Conservation (phyloP, 495 filamentous ascomycete species). For the Lasiosphaeris hirsuta region DNA sequence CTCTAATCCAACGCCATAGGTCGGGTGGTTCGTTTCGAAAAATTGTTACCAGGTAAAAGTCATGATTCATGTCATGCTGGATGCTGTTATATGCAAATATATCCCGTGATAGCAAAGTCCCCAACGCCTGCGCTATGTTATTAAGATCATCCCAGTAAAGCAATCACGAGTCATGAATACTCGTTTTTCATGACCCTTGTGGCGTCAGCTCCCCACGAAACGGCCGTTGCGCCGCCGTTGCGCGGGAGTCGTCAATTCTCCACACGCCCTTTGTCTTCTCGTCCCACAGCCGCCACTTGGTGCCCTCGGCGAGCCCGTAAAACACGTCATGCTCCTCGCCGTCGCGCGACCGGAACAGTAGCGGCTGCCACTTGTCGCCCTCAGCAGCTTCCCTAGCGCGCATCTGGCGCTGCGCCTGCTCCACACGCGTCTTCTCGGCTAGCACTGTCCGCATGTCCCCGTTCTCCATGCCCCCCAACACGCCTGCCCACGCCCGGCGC, state of each 20-base stretch:
- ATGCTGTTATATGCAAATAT: no score
- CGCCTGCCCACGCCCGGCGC: constrained; percentile 39
- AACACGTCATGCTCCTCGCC: constrained; percentile 27
- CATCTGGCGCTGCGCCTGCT: constrained; percentile 51
- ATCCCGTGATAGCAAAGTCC: no score
- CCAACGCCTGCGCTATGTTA: constrained; percentile 19
- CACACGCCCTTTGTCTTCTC: constrained; percentile 37
- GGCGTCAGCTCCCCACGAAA: constrained; percentile 30
- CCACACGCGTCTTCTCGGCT: constrained; percentile 36
- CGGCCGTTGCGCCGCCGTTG: constrained; percentile 22
- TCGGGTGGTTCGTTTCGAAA: no score
- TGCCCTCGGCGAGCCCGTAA: constrained; percentile 22
- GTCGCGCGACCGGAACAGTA: constrained; percentile 36
- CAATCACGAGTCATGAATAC: constrained; percentile 2
- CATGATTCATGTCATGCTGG: no score
- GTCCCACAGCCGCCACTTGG: constrained; percentile 16
- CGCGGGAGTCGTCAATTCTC: constrained; percentile 20
- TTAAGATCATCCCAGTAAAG: not conserved
- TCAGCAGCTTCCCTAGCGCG: constrained; percentile 58
- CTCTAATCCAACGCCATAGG: no score
- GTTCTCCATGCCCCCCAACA: constrained; percentile 26
- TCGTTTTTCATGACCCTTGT: constrained; percentile 16
- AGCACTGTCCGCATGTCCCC: constrained; percentile 37
- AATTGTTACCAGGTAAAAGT: no score
- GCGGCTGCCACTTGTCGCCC: constrained; percentile 57